Evolutionary conservation across 1,139 yeast genomes (phyloP).

Genomic region (Pichia cactophila): DNA sequence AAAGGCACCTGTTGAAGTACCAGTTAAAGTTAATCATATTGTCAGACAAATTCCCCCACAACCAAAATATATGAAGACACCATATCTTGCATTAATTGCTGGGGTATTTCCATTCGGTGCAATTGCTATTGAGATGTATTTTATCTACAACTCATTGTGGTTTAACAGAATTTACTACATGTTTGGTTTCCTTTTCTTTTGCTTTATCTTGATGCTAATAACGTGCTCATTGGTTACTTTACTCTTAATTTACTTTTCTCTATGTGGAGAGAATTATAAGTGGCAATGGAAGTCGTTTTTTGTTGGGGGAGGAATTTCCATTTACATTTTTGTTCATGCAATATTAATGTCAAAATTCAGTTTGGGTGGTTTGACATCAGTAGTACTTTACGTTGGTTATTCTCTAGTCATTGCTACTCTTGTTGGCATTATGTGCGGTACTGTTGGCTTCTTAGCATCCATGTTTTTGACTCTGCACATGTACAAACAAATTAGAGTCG

Average conservation of each 20-base stretch:
- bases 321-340: constrained; percentile 81
- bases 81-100: constrained; percentile 64
- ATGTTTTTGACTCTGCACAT: constrained; percentile 72
- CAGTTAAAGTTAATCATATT: constrained; percentile 87
- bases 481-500: constrained; percentile 81
- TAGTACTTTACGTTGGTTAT: constrained; percentile 81
- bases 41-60: constrained; percentile 94
- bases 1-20: constrained; percentile 50
- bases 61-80: constrained; percentile 71
- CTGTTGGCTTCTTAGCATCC: constrained; percentile 75
- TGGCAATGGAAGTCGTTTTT: constrained; percentile 97
- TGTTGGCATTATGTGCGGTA: constrained; percentile 78
- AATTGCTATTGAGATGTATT: constrained; percentile 89
- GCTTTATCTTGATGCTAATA: constrained; percentile 70
- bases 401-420: constrained; percentile 62
- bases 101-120: constrained; percentile 96
- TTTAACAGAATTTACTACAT: constrained; percentile 89
- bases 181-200: constrained; percentile 94
- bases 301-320: constrained; percentile 83
- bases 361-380: constrained; percentile 68
- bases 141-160: constrained; percentile 84
- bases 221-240: constrained; percentile 80
- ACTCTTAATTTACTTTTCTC: constrained; percentile 72
- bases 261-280: constrained; percentile 85
- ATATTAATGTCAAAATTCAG: constrained; percentile 62